These are phyloP conservation scores for Cadophora malorum DNA, from an alignment of 2,329 filamentous ascomycete genomes.

Conservation along the genomic window DNA sequence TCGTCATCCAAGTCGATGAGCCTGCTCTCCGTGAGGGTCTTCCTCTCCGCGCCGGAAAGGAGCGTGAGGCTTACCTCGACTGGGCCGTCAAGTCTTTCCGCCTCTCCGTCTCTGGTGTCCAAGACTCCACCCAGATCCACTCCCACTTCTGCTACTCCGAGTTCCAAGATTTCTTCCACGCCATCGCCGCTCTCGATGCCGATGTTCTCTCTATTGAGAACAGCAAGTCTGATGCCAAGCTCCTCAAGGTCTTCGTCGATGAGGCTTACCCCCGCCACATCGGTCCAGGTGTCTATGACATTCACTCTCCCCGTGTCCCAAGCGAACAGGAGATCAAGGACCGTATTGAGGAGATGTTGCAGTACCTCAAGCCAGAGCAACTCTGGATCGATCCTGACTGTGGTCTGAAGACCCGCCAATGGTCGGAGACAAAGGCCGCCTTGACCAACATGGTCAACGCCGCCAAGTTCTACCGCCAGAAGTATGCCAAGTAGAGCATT, in stretches of 20 bases:
- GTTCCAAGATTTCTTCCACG: conserved; percentile 99
- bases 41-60: conserved; percentile 89
- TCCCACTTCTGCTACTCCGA: conserved; percentile 99
- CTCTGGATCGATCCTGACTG: conserved; percentile 99
- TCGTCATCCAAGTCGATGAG: conserved; percentile 99
- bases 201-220: conserved; percentile 99
- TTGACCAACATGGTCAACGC: conserved; percentile 97
- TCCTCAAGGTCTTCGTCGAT: conserved; percentile 97
- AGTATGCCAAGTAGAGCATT: conserved; percentile 63
- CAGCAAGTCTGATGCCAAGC: conserved; percentile 99
- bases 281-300: conserved; percentile 98
- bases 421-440: conserved; percentile 97
- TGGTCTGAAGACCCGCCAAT: conserved; percentile 98
- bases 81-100: conserved; percentile 99
- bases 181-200: conserved; percentile 95
- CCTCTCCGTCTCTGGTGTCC: conserved; percentile 89
- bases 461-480: conserved; percentile 93
- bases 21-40: conserved; percentile 99
- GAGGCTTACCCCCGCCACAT: conserved; percentile 98
- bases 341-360: conserved; percentile 96
- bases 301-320: conserved; percentile 98
- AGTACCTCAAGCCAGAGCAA: conserved; percentile 96
- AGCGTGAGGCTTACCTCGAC: conserved; percentile 94
- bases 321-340: conserved; percentile 98
- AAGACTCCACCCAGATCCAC: conserved; percentile 98